Base-by-base conservation (phyloP, 2,329 filamentous ascomycete genomes). In the Rhynchosporium graminicola region DNA sequence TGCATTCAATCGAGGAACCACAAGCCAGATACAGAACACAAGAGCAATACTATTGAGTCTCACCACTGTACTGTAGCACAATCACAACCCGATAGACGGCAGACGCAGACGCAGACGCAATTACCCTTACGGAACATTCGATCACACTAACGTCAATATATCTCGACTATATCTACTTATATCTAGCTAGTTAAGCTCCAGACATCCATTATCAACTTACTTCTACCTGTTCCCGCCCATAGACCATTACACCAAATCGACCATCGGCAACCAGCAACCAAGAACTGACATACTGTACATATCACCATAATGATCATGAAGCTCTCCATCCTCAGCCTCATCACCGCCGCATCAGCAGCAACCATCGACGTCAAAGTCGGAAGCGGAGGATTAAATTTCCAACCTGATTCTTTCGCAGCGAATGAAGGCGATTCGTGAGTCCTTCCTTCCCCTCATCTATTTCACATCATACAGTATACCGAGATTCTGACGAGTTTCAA, bases 281-380 rank as follows among this genome's bases (percentile, higher is more conserved):
- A 46, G 4, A 36, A 36, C 15, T 13, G 3, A 50, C 29, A 20
- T n/a, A n/a, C n/a, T n/a, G n/a, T n/a, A n/a, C n/a, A n/a, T 20
- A 20, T 20, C 20, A 20, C 29, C 12, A 20, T 20, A 20, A 40
- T 2, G 10, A 29, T 13, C 20, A 54, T 15, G 51, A 54, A 40
- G 36, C 9, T 40, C 36, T 54, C 20, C 9, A 8, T 48, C 28
- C 31, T 59, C 6, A 26, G 33, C 33, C 10, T 55, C 15, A 56
- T n/a, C 20, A 29, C 42, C 2, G 42, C 42, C 43, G 56, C 42
- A 2, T 48, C 15, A 3, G 56, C 61, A 29, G 61, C 12, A 12
- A 50, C 46, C 2, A 38, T 52, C 42, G 40, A 58, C 36, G 57
- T 63, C 31, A 57, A 63, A 50, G 61, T 63, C 33, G 61, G 61